A percentile compares a stretch with the other conserved stretches of the same genome.
phyloP scores from a whole-genome alignment of 345 rosid species.

The Kernera saxatilis region DNA sequence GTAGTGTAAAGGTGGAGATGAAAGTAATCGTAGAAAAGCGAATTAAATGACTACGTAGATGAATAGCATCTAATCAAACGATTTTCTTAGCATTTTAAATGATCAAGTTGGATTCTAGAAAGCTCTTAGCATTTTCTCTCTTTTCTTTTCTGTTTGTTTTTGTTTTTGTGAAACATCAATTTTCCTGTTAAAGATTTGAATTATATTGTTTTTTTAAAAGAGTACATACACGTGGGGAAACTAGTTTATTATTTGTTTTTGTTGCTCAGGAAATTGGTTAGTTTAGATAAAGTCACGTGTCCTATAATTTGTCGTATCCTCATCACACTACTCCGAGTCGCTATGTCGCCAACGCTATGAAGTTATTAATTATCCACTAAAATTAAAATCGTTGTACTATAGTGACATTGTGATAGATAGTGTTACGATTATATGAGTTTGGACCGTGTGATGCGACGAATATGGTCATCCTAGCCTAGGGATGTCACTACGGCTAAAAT shows the following conservation, averaged over 20 bases:
- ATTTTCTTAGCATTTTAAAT: no score
- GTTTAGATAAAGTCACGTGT: constrained; percentile 23
- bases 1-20: no score
- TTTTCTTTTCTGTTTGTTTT: no score
- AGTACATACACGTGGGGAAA: constrained; percentile 17
- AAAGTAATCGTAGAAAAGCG: no score
- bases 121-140: no score
- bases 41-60: no score
- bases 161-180: no score
- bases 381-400: background rate
- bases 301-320: constrained; percentile 17
- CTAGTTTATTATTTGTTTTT: background rate
- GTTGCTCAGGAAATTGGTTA: background rate
- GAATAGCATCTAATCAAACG: no score
- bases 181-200: no score
- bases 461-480: background rate
- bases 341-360: constrained; percentile 13
- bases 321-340: constrained; percentile 16
- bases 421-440: background rate
- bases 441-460: constrained; percentile 20
- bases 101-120: no score
- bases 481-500: background rate
- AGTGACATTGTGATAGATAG: background rate
- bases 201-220: background rate
- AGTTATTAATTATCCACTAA: background rate